Base-by-base conservation (phyloP, 116 monocot genomes). In the Thalassia testudinum region DNA sequence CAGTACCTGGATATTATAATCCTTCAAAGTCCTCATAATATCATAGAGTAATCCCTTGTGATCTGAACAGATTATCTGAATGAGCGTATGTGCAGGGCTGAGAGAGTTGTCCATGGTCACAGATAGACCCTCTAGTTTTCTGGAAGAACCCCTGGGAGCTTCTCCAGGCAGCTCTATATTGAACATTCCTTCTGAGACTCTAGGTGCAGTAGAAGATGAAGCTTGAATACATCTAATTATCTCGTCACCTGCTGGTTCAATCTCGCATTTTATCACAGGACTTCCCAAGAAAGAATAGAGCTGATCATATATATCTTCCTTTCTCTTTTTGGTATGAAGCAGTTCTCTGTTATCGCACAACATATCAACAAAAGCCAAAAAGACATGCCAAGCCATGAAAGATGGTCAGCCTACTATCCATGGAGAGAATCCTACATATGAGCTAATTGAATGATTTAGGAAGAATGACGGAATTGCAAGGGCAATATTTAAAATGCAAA, bases 11-110 rank as follows among this genome's bases (percentile, higher is more conserved):
- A 91, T 91, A 47, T 74, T 91, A 63, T 79, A 79, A 53, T 91
- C 91, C 45, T 91, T 86, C 10, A 91, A 65, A 43, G 76, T 86
- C 60, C 91, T 86, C 86, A 75, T 82, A 21, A 91, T 77, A 42
- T 91, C 91, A 57, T 86, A 91, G 21, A 91, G 62, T 11, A 91
- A 73, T 40, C 82, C 86, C 52, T 91, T 91, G 57, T 91, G 82
- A 60, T 86, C 79, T 19, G 58, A 69, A 56, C 74, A 79, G 45
- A 52, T 42, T 37, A 91, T 77, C 51, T 86, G 85, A 50, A 91
- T 75, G 7, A 91, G 86, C 3, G 91, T 74, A 40, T 86, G 86
- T 49, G 60, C 63, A 8, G 76, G 82, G 29, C 91, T 91, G 16
- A 91, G 74, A 37, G 73, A 63, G 63, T 91, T 86, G 65, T 91